Base-by-base conservation (phyloP, 2,329 filamentous ascomycete genomes). In the Alternaria incomplexa region DNA sequence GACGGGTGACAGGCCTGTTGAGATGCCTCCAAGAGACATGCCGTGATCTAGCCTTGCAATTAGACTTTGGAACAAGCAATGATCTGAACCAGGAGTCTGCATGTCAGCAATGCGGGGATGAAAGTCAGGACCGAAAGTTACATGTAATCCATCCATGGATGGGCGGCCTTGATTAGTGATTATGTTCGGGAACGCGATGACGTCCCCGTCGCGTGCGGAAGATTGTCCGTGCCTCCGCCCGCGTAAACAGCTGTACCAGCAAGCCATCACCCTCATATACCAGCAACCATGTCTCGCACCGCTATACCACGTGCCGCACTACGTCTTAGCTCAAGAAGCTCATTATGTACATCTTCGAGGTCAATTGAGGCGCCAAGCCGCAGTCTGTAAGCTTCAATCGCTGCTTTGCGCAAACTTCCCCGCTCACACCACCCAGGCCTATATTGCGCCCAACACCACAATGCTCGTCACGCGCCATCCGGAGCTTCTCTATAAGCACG, bases 401-500 rank as follows among this genome's bases (percentile, higher is more conserved):
- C 46, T 50, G 59, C 7, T 51, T 32, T 30, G 22, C 50, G n/a
- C 43, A 54, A 55, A 20, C n/a, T 5, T 23, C 55, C 59, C 36
- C 30, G 52, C 65, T 56, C 64, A 65, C 67, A 67, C 55, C 53
- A 58, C 61, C 6, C 12, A 69, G 66, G 44, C 56, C 54, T 56
- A n/a, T 56, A 32, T 26, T 56, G 48, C 60, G 53, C n/a, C 30
- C 60, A 26, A 43, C 61, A 45, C 61, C 56, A 5, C 69, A 66
- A 65, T 58, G 61, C 61, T 30, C 57, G 32, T 54, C 55, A 15
- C 23, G 63, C 32, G 4, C 59, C 30, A 44, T 54, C 17, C 73
- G 77, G 17, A 60, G 62, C 52, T 87, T 88, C 73, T 79, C 82
- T 22, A 81, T 77, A 22, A 83, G 82, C 22, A 68, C 77, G 3